Evolutionary conservation across 2,329 filamentous ascomycete species (phyloP).

Genomic region (Blastomyces percursus): DNA sequence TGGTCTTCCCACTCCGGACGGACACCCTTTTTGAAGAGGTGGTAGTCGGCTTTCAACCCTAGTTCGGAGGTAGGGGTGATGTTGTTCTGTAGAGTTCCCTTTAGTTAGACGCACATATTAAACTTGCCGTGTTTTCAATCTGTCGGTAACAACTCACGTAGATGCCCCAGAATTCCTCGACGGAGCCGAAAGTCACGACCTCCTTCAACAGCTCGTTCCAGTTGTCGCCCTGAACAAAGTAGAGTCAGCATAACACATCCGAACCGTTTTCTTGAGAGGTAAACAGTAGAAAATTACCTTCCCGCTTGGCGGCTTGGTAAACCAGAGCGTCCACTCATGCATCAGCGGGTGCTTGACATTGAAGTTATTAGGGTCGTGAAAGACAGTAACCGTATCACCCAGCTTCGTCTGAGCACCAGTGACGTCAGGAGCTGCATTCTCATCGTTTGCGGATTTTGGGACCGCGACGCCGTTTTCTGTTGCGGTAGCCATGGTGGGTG

Average conservation of each 20-base stretch:
- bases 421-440: slow-evolving; percentile 44
- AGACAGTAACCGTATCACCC: slow-evolving; percentile 71
- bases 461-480: slow-evolving; percentile 28
- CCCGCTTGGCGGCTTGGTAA: slow-evolving; percentile 93
- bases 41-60: slow-evolving; percentile 96
- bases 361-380: slow-evolving; percentile 98
- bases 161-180: slow-evolving; percentile 99
- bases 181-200: slow-evolving; percentile 96
- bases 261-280: not conserved
- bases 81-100: slow-evolving; percentile 62
- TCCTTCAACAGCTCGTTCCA: slow-evolving; percentile 98
- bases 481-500: slow-evolving; percentile 26
- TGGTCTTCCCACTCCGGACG: slow-evolving; percentile 97
- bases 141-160: slow-evolving; percentile 57
- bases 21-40: slow-evolving; percentile 96
- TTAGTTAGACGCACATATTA: not conserved
- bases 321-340: slow-evolving; percentile 98
- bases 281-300: slow-evolving; percentile 51
- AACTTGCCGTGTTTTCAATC: not conserved
- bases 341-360: slow-evolving; percentile 98
- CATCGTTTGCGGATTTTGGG: slow-evolving; percentile 36
- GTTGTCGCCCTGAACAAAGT: slow-evolving; percentile 64
- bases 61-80: slow-evolving; percentile 93
- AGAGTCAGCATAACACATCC: slow-evolving; percentile 4
- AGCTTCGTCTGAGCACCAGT: slow-evolving; percentile 34